phyloP scores from a whole-genome alignment of 2,329 filamentous ascomycete genomes.

The Myriosclerotinia duriaeana region DNA sequence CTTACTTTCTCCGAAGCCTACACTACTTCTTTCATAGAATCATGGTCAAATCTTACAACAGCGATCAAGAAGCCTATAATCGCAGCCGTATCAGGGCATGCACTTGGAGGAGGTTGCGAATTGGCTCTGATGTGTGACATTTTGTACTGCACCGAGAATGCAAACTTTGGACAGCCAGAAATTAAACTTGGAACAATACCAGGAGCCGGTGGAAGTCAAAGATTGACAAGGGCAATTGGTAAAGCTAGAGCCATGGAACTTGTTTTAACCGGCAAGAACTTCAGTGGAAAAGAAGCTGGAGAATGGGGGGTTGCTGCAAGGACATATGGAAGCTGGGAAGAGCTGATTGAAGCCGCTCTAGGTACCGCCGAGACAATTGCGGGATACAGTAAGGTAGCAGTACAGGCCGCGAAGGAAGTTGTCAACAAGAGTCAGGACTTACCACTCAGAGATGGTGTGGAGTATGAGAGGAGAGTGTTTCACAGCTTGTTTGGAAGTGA shows the following conservation, averaged over 20 bases:
- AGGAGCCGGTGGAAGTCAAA: slow-evolving; percentile 86
- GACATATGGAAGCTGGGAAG: slow-evolving; percentile 76
- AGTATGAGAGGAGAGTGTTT: slow-evolving; percentile 92
- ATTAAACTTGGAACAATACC: slow-evolving; percentile 93
- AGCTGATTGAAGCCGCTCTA: slow-evolving; percentile 76
- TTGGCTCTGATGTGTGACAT: slow-evolving; percentile 97
- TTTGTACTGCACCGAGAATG: slow-evolving; percentile 80
- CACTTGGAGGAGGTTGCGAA: slow-evolving; percentile 92
- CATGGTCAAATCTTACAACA: slow-evolving; percentile 84
- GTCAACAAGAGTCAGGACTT: slow-evolving; percentile 98
- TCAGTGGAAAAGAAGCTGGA: slow-evolving; percentile 79
- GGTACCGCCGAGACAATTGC: slow-evolving; percentile 89
- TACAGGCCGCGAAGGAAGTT: slow-evolving; percentile 93
- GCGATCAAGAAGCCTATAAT: slow-evolving; percentile 91
- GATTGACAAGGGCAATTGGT: slow-evolving; percentile 77
- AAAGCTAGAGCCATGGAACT: slow-evolving; percentile 90
- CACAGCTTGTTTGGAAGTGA: slow-evolving; percentile 89
- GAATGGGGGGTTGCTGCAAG: slow-evolving; percentile 88
- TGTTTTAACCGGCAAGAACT: slow-evolving; percentile 81
- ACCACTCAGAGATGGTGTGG: slow-evolving; percentile 81
- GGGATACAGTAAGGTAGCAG: slow-evolving; percentile 78
- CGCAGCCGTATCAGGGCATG: slow-evolving; percentile 90
- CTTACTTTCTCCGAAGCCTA: slow-evolving; percentile 88
- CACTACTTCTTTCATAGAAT: slow-evolving; percentile 87
- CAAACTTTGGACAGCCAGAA: slow-evolving; percentile 95